Conservation (phyloP, 192 early-diverging fungal species). For the Dissophora ornata region DNA sequence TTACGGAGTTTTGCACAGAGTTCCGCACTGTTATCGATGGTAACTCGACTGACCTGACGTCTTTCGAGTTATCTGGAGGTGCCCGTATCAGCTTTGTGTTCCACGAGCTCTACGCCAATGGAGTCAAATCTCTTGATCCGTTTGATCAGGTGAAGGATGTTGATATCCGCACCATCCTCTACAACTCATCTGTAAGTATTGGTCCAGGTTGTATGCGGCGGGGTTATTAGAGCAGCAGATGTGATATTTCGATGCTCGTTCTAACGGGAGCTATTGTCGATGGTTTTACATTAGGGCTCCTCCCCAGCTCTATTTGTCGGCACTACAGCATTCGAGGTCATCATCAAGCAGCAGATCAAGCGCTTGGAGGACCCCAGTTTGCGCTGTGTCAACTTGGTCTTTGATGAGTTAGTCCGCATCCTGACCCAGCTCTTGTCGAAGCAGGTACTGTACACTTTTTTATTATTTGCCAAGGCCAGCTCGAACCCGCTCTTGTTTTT, state of each 20-base stretch:
- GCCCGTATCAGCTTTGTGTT: conserved; percentile 99
- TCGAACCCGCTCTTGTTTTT: too few species aligned
- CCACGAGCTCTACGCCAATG: conserved; percentile 95
- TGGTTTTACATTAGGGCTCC: conserved; percentile 72
- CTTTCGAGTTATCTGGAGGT: conserved; percentile 95
- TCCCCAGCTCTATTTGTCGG: conserved; percentile 98
- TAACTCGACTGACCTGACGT: conserved; percentile 93
- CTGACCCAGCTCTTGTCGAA: conserved; percentile 92
- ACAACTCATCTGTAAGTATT: conserved; percentile 88
- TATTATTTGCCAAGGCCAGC: too few species aligned
- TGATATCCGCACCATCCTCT: conserved; percentile 98
- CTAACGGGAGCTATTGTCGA: too few species aligned
- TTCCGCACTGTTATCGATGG: conserved; percentile 97
- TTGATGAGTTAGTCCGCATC: conserved; percentile 98
- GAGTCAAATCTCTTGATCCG: conserved; percentile 94
- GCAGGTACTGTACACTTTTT: too few species aligned
- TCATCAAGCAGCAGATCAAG: conserved; percentile 99
- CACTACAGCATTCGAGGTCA: conserved; percentile 96
- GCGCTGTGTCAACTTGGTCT: conserved; percentile 95
- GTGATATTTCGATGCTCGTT: too few species aligned
- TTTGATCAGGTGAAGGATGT: conserved; percentile 99
- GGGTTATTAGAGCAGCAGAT: too few species aligned
- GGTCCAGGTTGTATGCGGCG: too few species aligned
- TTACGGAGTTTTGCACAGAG: conserved; percentile 98
- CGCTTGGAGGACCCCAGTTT: conserved; percentile 97